phyloP scores from a whole-genome alignment of 2,329 filamentous ascomycete species.

The Neocucurbitaria cava region DNA sequence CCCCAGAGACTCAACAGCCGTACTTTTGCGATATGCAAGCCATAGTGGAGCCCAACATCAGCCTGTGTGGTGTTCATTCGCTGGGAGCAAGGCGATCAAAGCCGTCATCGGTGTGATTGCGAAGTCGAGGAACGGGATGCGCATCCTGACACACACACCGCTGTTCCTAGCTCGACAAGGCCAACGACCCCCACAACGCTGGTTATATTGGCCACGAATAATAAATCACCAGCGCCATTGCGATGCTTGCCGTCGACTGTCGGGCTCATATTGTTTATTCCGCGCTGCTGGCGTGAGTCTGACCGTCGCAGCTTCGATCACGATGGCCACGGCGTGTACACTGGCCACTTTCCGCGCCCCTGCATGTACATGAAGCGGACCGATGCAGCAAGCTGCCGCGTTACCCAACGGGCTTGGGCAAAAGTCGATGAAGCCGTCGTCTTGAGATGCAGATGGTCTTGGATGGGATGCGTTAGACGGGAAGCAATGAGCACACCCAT shows the following conservation, averaged over 20 bases:
- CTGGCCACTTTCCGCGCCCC: conserved; percentile 15
- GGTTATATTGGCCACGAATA: background rate
- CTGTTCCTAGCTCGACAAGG: conserved; percentile 5
- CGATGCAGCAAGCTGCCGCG: conserved; percentile 28
- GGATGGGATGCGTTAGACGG: conserved; percentile 35
- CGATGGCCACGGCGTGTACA: conserved; percentile 4
- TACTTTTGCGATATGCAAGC: conserved; percentile 25
- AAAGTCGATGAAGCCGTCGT: conserved; percentile 17
- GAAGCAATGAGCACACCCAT: conserved; percentile 35
- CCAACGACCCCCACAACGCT: background rate
- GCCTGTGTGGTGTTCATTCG: conserved; percentile 20
- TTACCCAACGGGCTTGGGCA: conserved; percentile 23
- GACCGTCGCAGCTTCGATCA: conserved; percentile 6
- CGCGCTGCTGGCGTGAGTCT: conserved; percentile 17
- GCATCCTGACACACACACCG: conserved; percentile 20
- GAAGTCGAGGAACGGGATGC: conserved; percentile 7
- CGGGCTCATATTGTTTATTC: background rate
- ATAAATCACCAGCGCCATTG: background rate
- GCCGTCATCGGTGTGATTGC: conserved; percentile 25
- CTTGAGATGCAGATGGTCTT: conserved; percentile 26
- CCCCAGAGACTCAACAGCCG: conserved; percentile 10
- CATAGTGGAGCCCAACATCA: conserved; percentile 18
- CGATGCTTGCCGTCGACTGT: background rate
- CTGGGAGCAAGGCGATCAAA: conserved; percentile 14
- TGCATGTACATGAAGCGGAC: conserved; percentile 22